Percentiles rank a stretch among this genome's conserved stretches.
Evolutionary conservation across 1,139 yeast species (phyloP).

Genomic region (Meyerozyma carpophila): DNA sequence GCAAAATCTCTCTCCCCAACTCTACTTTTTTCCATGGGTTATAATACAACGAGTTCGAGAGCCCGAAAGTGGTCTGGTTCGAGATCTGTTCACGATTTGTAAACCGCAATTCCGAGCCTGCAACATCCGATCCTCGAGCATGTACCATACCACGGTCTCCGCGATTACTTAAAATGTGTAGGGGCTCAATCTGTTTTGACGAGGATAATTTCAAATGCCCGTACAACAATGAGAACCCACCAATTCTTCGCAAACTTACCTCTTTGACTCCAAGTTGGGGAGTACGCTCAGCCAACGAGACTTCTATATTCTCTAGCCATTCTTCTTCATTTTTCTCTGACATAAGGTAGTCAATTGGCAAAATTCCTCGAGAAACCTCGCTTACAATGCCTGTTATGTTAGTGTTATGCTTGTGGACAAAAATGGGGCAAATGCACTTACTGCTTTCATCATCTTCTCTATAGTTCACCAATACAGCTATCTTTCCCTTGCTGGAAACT

Average conservation of each 20-base stretch:
- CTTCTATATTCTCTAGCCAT: conserved; percentile 40
- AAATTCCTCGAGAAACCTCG: conserved; percentile 63
- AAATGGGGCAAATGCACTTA: conserved; percentile 13
- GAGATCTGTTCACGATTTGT: conserved; percentile 11
- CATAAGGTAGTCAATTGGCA: conserved; percentile 56
- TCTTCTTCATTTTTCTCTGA: conserved; percentile 32
- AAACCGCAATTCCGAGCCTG: not conserved
- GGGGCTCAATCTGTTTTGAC: conserved; percentile 23
- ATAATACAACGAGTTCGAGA: conserved; percentile 58
- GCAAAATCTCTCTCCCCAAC: conserved; percentile 44
- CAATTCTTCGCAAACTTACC: conserved; percentile 45
- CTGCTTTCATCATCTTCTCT: conserved; percentile 34
- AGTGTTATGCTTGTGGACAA: not conserved
- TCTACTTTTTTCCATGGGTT: conserved; percentile 73
- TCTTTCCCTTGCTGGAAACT: conserved; percentile 50
- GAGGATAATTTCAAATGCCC: conserved; percentile 45
- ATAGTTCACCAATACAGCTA: conserved; percentile 75
- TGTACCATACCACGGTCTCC: conserved; percentile 37
- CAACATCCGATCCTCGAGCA: conserved; percentile 5
- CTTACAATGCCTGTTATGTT: conserved; percentile 21
- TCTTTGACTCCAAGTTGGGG: conserved; percentile 10
- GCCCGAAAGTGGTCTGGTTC: conserved; percentile 36
- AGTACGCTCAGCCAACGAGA: conserved; percentile 17
- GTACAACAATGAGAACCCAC: conserved; percentile 80
- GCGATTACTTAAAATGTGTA: conserved; percentile 49